Conservation (phyloP, 192 early-diverging fungal species). For the Chytriomyces sp. region DNA sequence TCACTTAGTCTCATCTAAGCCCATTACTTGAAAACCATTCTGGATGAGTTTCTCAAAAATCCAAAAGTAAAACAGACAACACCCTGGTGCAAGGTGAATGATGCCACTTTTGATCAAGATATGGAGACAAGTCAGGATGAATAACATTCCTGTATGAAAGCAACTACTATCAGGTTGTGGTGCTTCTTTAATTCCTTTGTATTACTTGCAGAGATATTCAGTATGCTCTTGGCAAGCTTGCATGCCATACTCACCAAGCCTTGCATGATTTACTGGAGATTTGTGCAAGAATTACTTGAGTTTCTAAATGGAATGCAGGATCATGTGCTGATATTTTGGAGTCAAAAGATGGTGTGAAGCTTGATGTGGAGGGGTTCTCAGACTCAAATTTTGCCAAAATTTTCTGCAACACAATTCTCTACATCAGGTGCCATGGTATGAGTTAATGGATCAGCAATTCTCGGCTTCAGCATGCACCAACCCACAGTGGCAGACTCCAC, state of each 20-base stretch:
- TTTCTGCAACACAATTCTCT: neutral
- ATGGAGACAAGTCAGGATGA: neutral
- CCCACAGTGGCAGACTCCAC: slow-evolving; percentile 15
- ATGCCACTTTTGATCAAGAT: neutral
- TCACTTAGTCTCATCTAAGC: neutral
- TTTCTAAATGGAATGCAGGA: neutral
- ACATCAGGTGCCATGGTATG: neutral
- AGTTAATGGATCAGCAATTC: neutral
- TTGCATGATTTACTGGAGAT: neutral
- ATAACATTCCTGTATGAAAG: neutral
- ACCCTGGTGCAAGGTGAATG: neutral
- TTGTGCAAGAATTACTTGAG: neutral
- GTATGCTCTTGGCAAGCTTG: neutral
- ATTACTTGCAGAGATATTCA: neutral
- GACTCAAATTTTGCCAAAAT: slow-evolving; percentile 10
- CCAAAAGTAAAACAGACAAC: neutral
- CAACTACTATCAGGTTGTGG: neutral
- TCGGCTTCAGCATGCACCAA: neutral
- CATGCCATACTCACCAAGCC: neutral
- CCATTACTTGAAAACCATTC: neutral
- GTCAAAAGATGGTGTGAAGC: neutral
- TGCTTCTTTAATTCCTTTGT: neutral
- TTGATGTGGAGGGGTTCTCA: neutral
- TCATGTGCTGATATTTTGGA: neutral
- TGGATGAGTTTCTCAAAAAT: neutral